Conservation (phyloP, 257 asterid species). For the Fraxinus quadrangulata region DNA sequence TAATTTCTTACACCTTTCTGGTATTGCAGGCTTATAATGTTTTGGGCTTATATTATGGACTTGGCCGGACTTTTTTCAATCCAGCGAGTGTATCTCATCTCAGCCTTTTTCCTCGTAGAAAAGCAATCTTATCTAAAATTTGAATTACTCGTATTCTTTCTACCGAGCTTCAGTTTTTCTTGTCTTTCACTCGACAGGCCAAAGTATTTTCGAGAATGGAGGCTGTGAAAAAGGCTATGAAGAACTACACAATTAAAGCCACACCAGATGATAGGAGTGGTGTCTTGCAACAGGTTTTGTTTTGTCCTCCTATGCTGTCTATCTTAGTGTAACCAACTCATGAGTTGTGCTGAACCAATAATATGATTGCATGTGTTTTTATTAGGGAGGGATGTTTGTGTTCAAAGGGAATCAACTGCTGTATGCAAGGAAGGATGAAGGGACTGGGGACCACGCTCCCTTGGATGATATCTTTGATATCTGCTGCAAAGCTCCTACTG, state of each 20-base stretch:
- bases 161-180: background rate
- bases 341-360: background rate
- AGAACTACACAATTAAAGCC: slow-evolving; percentile 81
- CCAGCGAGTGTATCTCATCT: slow-evolving; percentile 67
- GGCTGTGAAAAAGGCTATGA: slow-evolving; percentile 58
- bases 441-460: slow-evolving; percentile 91
- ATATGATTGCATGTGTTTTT: slow-evolving; percentile 4
- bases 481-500: slow-evolving; percentile 65
- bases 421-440: slow-evolving; percentile 83
- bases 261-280: slow-evolving; percentile 81
- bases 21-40: slow-evolving; percentile 71
- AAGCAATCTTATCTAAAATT: slow-evolving; percentile 4
- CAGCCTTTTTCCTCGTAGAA: background rate
- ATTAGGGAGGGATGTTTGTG: slow-evolving; percentile 91
- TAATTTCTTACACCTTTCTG: slow-evolving; percentile 17
- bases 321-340: background rate
- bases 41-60: slow-evolving; percentile 82
- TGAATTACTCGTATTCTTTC: background rate
- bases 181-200: slow-evolving; percentile 35
- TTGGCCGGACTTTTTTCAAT: slow-evolving; percentile 87
- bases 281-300: slow-evolving; percentile 82
- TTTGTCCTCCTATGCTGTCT: background rate
- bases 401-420: slow-evolving; percentile 78
- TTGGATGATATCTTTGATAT: slow-evolving; percentile 70
- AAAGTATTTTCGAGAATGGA: slow-evolving; percentile 69